Evolutionary conservation across 495 filamentous ascomycete species (phyloP), one percentile per base, ranked within the genome.

Genomic region (Penicillium fimorum): DNA sequence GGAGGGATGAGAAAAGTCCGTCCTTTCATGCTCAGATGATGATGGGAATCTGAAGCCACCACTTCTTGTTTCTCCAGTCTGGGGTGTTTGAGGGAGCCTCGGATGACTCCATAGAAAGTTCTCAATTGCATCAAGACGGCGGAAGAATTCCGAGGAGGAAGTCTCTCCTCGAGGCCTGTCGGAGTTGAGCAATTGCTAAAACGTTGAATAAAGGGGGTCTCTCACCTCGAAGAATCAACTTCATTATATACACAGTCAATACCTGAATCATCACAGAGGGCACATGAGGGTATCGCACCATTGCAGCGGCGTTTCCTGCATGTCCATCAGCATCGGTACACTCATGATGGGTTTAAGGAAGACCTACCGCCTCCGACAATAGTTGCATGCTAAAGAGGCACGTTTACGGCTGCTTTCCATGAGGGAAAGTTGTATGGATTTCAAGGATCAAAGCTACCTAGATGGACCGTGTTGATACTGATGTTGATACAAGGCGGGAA

Each of bases 241-340:
- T 53, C 50, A 25, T 44, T 53, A n/a, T 53, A 53, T 9, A 53
- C 27, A 33, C 50, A 53, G n/a, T 53, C 50, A 18, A 53, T 15
- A 3, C 50, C 50, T 22, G 50, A 53, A 13, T 30, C 40, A 5
- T 53, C 50, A 17, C 50, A 53, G 1, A 53, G 50, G 18, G 24
- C 24, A 13, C 50, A 53, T 2, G 50, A 44, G 17, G 50, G 50
- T n/a, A 53, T 20, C 38, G 18, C 50, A 5, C 50, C 40, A 33
- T 53, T 53, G 40, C 50, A 53, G 50, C 50, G 50, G n/a, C 50
- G 50, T 44, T 53, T 53, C n/a, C 50, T 53, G n/a, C 3, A 35
- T 15, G 11, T 50, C 4, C 33, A 12, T 53, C 38, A 53, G 27
- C 38, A 11, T 44, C 0, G 8, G 40, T 9, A 13, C 13, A 41